Evolutionary conservation across 805 yeast genomes (phyloP).

Genomic region (Danielozyma ontarioensis): DNA sequence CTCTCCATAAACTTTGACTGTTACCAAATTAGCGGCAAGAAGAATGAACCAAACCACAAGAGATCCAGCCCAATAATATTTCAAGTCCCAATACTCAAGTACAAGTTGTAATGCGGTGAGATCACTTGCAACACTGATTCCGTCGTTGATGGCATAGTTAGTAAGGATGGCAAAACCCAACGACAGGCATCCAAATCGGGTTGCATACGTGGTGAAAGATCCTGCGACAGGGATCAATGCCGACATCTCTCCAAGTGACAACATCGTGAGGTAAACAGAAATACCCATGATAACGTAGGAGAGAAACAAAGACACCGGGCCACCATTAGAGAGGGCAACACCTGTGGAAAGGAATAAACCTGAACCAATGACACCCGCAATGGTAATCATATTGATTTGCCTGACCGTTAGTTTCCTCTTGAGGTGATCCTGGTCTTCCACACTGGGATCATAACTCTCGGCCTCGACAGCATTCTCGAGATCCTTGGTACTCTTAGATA

Average conservation of each 20-base stretch:
- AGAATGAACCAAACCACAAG: constrained; percentile 51
- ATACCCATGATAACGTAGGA: constrained; percentile 32
- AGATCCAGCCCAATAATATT: constrained; percentile 48
- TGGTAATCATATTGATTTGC: constrained; percentile 29
- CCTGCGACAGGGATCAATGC: constrained; percentile 52
- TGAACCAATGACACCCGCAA: constrained; percentile 34
- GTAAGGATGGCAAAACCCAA: constrained; percentile 48
- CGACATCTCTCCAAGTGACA: constrained; percentile 53
- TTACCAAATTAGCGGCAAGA: constrained; percentile 34
- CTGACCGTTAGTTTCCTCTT: constrained; percentile 7
- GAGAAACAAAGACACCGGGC: constrained; percentile 25
- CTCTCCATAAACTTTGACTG: constrained; percentile 38
- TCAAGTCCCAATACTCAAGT: constrained; percentile 43
- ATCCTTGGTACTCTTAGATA: constrained; percentile 53
- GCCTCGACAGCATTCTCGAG: constrained; percentile 62
- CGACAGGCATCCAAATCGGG: constrained; percentile 45
- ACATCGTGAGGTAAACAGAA: constrained; percentile 49
- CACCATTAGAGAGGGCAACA: constrained; percentile 24
- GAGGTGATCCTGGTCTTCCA: not conserved
- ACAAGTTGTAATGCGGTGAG: constrained; percentile 43
- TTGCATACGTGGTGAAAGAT: constrained; percentile 47
- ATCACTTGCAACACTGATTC: constrained; percentile 44
- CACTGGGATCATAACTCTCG: constrained; percentile 74
- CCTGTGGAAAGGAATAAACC: constrained; percentile 32
- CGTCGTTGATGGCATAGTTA: constrained; percentile 51